Conservation (phyloP, 2,329 filamentous ascomycete genomes). For the Ophiostoma montium region DNA sequence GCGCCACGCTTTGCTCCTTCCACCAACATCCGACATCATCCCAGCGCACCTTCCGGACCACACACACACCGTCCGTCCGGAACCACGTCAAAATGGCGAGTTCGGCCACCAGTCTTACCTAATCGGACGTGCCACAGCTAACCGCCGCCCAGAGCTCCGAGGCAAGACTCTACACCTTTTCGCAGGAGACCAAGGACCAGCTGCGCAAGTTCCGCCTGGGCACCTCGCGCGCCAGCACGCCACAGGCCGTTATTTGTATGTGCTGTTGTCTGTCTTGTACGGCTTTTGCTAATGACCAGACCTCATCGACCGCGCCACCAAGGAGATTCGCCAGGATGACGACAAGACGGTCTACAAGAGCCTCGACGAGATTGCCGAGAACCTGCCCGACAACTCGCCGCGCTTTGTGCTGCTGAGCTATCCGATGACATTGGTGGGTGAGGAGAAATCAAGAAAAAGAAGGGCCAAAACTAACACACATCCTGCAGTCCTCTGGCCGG, state of each 20-base stretch:
- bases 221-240: constrained; percentile 72
- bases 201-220: constrained; percentile 88
- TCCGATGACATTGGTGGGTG: constrained; percentile 61
- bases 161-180: constrained; percentile 84
- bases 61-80: not conserved
- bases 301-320: constrained; percentile 80
- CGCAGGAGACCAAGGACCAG: constrained; percentile 73
- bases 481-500: constrained; percentile 71
- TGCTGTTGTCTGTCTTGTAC: constrained; percentile 13
- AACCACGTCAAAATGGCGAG: not conserved
- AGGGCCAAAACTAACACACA: not conserved
- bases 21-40: no score
- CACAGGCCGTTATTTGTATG: constrained; percentile 91
- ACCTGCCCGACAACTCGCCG: constrained; percentile 83
- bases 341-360: constrained; percentile 65
- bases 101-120: not conserved
- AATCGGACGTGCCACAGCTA: not conserved
- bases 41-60: not conserved
- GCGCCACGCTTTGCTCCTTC: no score
- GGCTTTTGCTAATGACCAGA: constrained; percentile 10
- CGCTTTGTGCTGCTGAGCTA: constrained; percentile 85
- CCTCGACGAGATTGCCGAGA: constrained; percentile 69
- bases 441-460: constrained; percentile 12
- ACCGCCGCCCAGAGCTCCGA: constrained; percentile 47
- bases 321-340: constrained; percentile 78